Conservation (phyloP, 2,329 filamentous ascomycete genomes). For the Plectosphaerella plurivora region DNA sequence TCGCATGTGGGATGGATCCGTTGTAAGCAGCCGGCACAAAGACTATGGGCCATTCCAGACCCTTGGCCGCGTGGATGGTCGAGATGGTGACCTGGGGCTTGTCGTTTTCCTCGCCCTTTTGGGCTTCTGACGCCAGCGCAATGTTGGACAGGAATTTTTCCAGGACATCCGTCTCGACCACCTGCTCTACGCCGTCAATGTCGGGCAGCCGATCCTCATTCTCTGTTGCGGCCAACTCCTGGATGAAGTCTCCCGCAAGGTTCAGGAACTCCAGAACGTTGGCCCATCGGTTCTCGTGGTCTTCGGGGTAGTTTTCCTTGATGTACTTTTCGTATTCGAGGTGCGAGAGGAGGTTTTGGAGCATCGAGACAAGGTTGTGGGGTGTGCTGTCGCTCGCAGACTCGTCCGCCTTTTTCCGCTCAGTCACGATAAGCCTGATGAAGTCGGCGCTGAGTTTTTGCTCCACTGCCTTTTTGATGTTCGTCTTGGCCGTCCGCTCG, state of each 20-base stretch:
- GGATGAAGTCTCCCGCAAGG: constrained; percentile 69
- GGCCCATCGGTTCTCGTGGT: constrained; percentile 75
- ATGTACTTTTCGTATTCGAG: constrained; percentile 73
- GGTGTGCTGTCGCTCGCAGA: constrained; percentile 21
- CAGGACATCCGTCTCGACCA: constrained; percentile 58
- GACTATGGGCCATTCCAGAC: constrained; percentile 92
- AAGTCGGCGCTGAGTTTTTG: constrained; percentile 49
- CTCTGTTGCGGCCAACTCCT: constrained; percentile 25
- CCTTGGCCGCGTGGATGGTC: constrained; percentile 94
- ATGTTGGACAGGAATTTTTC: constrained; percentile 86
- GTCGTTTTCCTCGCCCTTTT: constrained; percentile 55
- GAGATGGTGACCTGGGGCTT: constrained; percentile 78
- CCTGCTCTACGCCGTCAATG: constrained; percentile 68
- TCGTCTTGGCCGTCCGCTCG: constrained; percentile 40
- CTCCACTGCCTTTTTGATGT: constrained; percentile 44
- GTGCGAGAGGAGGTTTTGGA: constrained; percentile 54
- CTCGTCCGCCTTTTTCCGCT: constrained; percentile 25
- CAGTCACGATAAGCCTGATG: constrained; percentile 31
- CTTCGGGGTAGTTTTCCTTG: constrained; percentile 64
- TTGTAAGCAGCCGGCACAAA: constrained; percentile 89
- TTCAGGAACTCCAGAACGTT: constrained; percentile 86
- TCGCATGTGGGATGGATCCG: constrained; percentile 84
- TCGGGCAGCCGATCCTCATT: constrained; percentile 57
- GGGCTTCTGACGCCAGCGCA: constrained; percentile 75
- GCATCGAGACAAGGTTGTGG: constrained; percentile 39